Evolutionary conservation across 1,284 basidiomycete species (phyloP).

Genomic region (Bjerkandera adusta): DNA sequence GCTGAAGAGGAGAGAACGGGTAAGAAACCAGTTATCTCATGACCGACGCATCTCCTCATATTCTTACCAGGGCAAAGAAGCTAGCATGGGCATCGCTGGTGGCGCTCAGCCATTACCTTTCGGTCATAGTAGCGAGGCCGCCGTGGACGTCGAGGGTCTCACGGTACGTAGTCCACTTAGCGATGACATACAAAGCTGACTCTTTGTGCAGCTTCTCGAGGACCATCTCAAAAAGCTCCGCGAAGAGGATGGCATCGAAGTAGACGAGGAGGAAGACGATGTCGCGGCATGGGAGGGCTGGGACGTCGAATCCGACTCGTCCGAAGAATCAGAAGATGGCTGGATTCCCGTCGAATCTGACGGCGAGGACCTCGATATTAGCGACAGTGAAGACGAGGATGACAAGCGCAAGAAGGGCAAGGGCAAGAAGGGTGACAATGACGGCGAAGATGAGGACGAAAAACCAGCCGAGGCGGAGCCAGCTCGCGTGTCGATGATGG

Average conservation of each 20-base stretch:
- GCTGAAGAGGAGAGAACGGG: conserved; percentile 87
- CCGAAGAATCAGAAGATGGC: conserved; percentile 59
- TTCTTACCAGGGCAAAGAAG: conserved; percentile 73
- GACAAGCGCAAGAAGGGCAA: conserved; percentile 34
- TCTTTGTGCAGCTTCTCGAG: conserved; percentile 71
- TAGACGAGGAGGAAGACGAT: conserved; percentile 63
- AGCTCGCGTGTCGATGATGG: conserved; percentile 56
- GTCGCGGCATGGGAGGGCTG: conserved; percentile 87
- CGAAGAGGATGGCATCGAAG: conserved; percentile 59
- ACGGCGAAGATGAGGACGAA: conserved; percentile 25
- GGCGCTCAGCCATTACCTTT: conserved; percentile 74
- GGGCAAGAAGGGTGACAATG: conserved; percentile 33
- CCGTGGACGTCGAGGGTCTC: conserved; percentile 89
- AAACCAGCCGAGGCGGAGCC: conserved; percentile 26
- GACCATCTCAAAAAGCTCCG: conserved; percentile 76
- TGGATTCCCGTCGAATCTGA: conserved; percentile 90
- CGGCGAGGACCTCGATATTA: conserved; percentile 70
- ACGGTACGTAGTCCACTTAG: conserved; percentile 49
- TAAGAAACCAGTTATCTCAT: conserved; percentile 31
- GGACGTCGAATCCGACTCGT: conserved; percentile 71
- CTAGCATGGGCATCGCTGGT: conserved; percentile 66
- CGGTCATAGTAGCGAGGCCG: conserved; percentile 74
- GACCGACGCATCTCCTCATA: conserved; percentile 8
- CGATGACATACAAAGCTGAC: no score
- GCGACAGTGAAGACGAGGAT: conserved; percentile 84